These are phyloP conservation scores for Gonium pectorale DNA, from an alignment of 139 green algal genomes.

Conservation along the genomic window DNA sequence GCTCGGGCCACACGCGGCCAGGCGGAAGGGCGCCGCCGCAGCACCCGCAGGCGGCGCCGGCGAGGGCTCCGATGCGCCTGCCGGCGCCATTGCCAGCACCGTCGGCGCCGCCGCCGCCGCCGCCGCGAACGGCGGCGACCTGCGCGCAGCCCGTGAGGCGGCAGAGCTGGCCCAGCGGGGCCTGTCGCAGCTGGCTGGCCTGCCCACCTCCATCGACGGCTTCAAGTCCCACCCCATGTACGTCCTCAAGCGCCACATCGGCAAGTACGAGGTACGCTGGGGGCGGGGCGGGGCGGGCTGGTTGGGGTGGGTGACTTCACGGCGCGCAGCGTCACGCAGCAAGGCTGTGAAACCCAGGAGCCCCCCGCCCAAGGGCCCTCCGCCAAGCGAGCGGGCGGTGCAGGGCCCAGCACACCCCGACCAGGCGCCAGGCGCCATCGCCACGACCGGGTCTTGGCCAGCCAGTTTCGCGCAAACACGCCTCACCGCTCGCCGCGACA, in stretches of 20 bases:
- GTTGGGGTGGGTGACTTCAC: not conserved
- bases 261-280: slow-evolving; percentile 74
- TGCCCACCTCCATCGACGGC: slow-evolving; percentile 82
- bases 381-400: no score
- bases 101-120: not conserved
- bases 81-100: not conserved
- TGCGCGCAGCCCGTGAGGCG: slow-evolving; percentile 75
- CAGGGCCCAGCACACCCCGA: no score
- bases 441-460: no score
- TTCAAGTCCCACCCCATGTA: slow-evolving; percentile 84
- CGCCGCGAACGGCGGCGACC: not conserved
- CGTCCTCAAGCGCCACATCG: slow-evolving; percentile 86
- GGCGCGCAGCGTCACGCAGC: no score
- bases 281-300: not conserved
- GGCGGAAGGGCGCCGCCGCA: not conserved
- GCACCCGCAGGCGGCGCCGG: not conserved
- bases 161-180: slow-evolving; percentile 72
- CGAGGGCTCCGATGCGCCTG: not conserved
- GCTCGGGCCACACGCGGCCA: not conserved
- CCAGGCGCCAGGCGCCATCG: no score
- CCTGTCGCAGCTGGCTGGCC: slow-evolving; percentile 18
- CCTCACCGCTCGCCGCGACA: no score
- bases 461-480: no score
- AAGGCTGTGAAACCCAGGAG: no score
- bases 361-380: no score